Base-by-base conservation (phyloP, 768 basidiomycete species). In the Boletus fagicola region DNA sequence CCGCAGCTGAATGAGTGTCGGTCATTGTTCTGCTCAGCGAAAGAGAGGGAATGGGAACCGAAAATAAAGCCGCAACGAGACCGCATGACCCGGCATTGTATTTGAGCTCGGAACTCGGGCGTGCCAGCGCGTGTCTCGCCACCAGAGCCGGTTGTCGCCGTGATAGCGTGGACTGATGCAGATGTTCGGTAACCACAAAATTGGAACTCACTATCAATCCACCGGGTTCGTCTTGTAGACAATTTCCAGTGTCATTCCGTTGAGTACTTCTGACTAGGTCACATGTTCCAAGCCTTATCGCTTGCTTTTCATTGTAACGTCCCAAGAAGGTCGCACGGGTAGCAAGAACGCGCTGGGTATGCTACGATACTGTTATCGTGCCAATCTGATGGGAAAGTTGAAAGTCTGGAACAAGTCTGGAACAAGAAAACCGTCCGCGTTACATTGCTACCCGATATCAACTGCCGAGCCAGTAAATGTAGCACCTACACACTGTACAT, bases 11-110 rank as follows among this genome's bases (percentile, higher is more conserved):
- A 43, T n/a, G 49, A 13, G 49, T 31, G 46, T 59, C 51, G 30
- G 59, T 3, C 72, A 74, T 74, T 20, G 30, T 42, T 40, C 33
- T 48, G 50, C 30, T 54, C 57, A 22, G 33, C 16, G 43, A 26
- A 40, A 49, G 47, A 36, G 43, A 48, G 6, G 28, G n/a, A 11
- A 49, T 22, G n/a, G 28, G 12, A 31, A 35, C 16, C 18, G 5
- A 26, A 45, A 35, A 48, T n/a, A 57, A 46, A 40, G 50, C 49
- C 52, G 65, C 15, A 35, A 49, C 35, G 24, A 2, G 12, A 47
- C 54, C 66, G 39, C 43, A 58, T 56, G 46, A 30, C 35, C 33
- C 20, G 18, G 16, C 38, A 9, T 6, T 13, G 22, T 33, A 55
- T 61, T 49, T 56, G 40, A 54, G 20, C 38, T 3, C 28, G 28